Evolutionary conservation across 768 basidiomycete species (phyloP).

Genomic region (Lenzites betulinus): DNA sequence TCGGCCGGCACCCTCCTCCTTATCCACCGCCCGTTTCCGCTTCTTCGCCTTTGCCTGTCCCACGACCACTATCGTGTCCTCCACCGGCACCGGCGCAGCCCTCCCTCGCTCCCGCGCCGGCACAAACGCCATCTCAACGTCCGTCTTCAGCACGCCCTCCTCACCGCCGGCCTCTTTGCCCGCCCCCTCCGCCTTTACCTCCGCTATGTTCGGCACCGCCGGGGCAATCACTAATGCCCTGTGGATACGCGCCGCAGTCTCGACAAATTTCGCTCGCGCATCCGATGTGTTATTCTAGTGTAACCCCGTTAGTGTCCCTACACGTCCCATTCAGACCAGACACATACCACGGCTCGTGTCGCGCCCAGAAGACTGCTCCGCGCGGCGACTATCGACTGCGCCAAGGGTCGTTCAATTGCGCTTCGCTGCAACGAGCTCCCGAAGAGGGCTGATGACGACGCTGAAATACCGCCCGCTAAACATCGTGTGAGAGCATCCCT

Average conservation of each 20-base stretch:
- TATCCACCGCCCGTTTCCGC: constrained; percentile 52
- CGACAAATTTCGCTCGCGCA: constrained; percentile 42
- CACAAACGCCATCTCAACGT: constrained; percentile 76
- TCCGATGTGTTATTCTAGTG: not conserved
- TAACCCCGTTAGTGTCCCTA: not conserved
- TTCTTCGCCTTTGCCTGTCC: constrained; percentile 67
- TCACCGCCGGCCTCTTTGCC: constrained; percentile 4
- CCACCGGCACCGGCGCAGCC: constrained; percentile 33
- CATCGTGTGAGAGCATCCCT: not conserved
- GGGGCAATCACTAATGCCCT: constrained; percentile 63
- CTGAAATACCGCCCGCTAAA: constrained; percentile 5
- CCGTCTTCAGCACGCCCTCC: constrained; percentile 26
- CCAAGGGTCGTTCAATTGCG: not conserved
- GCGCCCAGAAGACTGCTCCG: constrained; percentile 47
- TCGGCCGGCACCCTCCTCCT: constrained; percentile 4
- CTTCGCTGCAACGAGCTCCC: constrained; percentile 6
- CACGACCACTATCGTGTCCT: constrained; percentile 73
- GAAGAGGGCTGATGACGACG: constrained; percentile 24
- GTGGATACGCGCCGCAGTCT: constrained; percentile 68
- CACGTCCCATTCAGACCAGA: not conserved
- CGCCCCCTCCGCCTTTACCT: not conserved
- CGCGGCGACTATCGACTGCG: constrained; percentile 29
- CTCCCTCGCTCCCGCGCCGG: constrained; percentile 58
- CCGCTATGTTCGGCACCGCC: constrained; percentile 45
- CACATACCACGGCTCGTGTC: not conserved